Evolutionary conservation across 2,329 filamentous ascomycete genomes (phyloP).

Genomic region (Sporothrix curviconia): DNA sequence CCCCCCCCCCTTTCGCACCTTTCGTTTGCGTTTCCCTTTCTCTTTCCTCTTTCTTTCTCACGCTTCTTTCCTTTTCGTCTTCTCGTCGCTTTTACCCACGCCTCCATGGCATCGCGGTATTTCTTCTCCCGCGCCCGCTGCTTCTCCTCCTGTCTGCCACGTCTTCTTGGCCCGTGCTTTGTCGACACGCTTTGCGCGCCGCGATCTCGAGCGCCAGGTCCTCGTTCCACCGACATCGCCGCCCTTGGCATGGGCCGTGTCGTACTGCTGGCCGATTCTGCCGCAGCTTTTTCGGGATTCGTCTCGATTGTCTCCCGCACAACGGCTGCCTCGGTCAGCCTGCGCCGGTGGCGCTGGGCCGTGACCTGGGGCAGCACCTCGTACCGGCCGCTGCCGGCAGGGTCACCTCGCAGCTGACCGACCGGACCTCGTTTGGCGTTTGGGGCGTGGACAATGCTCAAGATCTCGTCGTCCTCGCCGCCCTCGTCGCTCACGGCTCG

Average conservation of each 20-base stretch:
- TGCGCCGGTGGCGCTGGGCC: constrained; percentile 39
- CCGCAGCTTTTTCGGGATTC: constrained; percentile 58
- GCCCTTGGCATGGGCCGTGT: constrained; percentile 46
- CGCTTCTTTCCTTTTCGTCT: background rate
- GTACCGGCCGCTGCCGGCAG: constrained; percentile 61
- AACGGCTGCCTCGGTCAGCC: constrained; percentile 50
- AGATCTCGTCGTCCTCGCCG: background rate
- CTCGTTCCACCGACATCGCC: constrained; percentile 13
- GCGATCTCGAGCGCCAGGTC: constrained; percentile 12
- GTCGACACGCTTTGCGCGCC: background rate
- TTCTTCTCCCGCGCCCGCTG: no score
- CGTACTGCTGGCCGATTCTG: constrained; percentile 53
- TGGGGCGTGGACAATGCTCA: constrained; percentile 29
- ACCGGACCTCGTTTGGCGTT: constrained; percentile 35
- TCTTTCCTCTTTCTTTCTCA: background rate
- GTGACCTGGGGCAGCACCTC: constrained; percentile 63
- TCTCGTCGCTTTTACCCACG: no score
- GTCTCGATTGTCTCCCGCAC: constrained; percentile 40
- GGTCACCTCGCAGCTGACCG: constrained; percentile 64
- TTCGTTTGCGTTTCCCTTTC: background rate
- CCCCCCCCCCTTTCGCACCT: background rate
- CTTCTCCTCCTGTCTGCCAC: constrained; percentile 7
- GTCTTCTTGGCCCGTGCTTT: background rate
- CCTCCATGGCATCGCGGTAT: background rate
- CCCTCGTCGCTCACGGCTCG: no score